phyloP scores from a whole-genome alignment of 768 basidiomycete genomes.

The Mycena rosella region DNA sequence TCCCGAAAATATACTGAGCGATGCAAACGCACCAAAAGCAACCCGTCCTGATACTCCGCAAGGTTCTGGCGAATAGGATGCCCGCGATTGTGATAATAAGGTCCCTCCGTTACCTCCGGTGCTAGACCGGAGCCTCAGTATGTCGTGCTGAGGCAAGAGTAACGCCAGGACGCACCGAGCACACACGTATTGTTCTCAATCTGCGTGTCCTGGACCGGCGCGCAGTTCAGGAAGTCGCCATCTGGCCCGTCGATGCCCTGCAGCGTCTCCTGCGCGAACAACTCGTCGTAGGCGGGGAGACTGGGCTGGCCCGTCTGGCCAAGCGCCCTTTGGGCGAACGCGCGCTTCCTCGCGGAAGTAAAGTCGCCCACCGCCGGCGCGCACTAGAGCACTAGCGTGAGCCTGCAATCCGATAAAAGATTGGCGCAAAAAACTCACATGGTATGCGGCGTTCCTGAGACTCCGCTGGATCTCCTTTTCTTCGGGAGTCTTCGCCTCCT shows the following conservation, averaged over 20 bases:
- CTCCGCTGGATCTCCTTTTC: slow-evolving; percentile 63
- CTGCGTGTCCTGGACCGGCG: slow-evolving; percentile 59
- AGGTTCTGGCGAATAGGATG: slow-evolving; percentile 68
- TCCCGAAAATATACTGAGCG: no score
- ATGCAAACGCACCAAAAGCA: slow-evolving; percentile 55
- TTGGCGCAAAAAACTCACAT: slow-evolving; percentile 51
- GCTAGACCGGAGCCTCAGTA: slow-evolving; percentile 40
- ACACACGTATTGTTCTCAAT: slow-evolving; percentile 70
- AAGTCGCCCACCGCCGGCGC: slow-evolving; percentile 66
- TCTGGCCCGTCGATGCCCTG: slow-evolving; percentile 36
- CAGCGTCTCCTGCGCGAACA: slow-evolving; percentile 52
- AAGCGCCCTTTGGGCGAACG: slow-evolving; percentile 60
- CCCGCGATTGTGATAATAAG: slow-evolving; percentile 64
- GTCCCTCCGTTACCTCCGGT: slow-evolving; percentile 67
- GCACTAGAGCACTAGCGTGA: slow-evolving; percentile 51
- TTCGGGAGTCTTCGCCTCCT: slow-evolving; percentile 56
- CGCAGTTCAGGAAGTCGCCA: slow-evolving; percentile 57
- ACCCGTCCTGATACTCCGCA: slow-evolving; percentile 64
- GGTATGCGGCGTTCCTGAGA: slow-evolving; percentile 65
- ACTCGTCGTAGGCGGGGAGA: slow-evolving; percentile 55
- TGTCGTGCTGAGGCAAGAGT: background rate
- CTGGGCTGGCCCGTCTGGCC: slow-evolving; percentile 49
- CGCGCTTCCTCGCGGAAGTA: slow-evolving; percentile 61
- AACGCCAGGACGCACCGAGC: slow-evolving; percentile 43
- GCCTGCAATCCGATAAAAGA: background rate